phyloP scores from a whole-genome alignment of 2,329 filamentous ascomycete species.

The Colletotrichum viniferum region DNA sequence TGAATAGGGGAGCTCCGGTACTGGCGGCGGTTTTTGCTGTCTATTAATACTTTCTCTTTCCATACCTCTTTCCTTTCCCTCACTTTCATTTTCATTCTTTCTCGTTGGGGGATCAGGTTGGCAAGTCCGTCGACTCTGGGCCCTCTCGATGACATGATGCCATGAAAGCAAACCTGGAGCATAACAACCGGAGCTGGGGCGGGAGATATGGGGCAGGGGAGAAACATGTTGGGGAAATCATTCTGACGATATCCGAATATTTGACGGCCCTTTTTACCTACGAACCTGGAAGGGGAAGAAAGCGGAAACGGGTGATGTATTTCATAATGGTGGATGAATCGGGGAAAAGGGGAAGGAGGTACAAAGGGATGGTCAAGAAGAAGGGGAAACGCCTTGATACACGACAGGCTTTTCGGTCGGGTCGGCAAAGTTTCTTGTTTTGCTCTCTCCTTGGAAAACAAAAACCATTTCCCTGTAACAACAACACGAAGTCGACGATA shows the following conservation, averaged over 20 bases:
- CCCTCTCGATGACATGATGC: slow-evolving; percentile 5
- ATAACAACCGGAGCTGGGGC: slow-evolving; percentile 9
- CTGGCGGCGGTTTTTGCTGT: background rate
- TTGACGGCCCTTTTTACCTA: slow-evolving; percentile 16
- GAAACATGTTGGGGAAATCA: background rate
- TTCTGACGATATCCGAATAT: slow-evolving; percentile 14
- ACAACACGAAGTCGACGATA: slow-evolving; percentile 16
- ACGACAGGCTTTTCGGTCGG: slow-evolving; percentile 1
- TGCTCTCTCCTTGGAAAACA: background rate
- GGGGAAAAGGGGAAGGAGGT: background rate
- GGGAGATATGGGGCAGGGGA: background rate
- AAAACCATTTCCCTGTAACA: slow-evolving; percentile 10
- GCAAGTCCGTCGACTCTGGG: background rate
- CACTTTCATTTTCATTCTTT: background rate
- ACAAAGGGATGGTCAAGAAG: background rate
- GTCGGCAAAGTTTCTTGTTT: background rate
- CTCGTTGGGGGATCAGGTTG: background rate
- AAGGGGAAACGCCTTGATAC: background rate
- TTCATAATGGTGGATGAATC: slow-evolving; percentile 1
- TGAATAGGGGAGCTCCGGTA: background rate
- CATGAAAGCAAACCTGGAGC: slow-evolving; percentile 19
- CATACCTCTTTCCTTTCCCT: background rate
- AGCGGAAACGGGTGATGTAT: background rate
- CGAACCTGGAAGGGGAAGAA: background rate
- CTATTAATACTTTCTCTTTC: slow-evolving; percentile 6